These are phyloP conservation scores for Euphorbia peplus DNA, from an alignment of 345 rosid genomes.

Conservation along the genomic window DNA sequence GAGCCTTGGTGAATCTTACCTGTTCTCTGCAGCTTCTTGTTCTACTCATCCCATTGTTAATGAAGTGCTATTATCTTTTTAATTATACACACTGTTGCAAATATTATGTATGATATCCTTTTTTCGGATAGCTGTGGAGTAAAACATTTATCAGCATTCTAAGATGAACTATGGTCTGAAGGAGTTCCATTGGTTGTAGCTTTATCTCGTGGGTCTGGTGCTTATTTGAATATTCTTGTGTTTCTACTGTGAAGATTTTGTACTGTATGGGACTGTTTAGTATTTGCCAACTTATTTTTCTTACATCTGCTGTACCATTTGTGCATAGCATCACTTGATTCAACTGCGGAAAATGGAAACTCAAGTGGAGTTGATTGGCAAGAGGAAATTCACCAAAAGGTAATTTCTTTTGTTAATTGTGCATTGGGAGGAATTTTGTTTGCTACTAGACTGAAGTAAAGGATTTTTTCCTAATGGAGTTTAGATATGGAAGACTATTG, in stretches of 20 bases:
- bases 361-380: conserved; percentile 79
- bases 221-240: not conserved
- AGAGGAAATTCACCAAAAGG: conserved; percentile 91
- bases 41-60: too few species aligned
- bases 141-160: not conserved
- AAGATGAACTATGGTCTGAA: not conserved
- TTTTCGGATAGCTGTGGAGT: too few species aligned
- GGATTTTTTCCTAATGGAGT: not conserved
- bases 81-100: not conserved
- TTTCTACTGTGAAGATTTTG: too few species aligned
- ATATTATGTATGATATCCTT: not conserved
- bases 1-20: not conserved
- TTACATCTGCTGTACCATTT: conserved; percentile 7
- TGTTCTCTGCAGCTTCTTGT: too few species aligned
- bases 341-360: conserved; percentile 67
- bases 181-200: not conserved
- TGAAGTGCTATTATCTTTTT: not conserved
- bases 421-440: conserved; percentile 1
- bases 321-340: conserved; percentile 77
- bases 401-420: conserved; percentile 17
- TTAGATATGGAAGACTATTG: not conserved
- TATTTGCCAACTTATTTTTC: too few species aligned
- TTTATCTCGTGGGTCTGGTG: not conserved
- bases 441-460: not conserved
- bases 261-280: too few species aligned